A percentile compares a stretch with the other conserved stretches of the same genome.
Evolutionary conservation across 2,329 filamentous ascomycete genomes (phyloP).

Genomic region (Venturia effusa): DNA sequence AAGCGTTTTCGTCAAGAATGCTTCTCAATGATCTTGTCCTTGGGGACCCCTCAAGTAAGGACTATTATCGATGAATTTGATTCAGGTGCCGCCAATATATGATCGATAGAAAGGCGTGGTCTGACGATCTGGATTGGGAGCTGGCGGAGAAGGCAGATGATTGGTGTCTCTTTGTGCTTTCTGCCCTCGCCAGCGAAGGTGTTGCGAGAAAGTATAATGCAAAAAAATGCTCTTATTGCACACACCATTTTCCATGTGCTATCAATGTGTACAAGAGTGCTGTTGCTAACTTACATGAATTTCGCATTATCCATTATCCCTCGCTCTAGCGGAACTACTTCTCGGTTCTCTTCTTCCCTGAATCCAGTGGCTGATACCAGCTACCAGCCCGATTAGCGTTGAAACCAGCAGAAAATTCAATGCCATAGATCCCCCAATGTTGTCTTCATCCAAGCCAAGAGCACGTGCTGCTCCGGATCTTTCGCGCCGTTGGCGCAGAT

Average conservation of each 20-base stretch:
- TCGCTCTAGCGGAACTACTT: background rate
- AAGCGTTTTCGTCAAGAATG: too few relatives aligned
- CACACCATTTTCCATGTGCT: background rate
- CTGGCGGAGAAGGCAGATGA: too few relatives aligned
- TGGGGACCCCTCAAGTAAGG: too few relatives aligned
- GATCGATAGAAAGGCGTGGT: too few relatives aligned
- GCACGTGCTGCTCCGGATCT: background rate
- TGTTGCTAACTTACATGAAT: background rate
- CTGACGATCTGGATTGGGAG: too few relatives aligned
- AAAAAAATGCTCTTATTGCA: background rate
- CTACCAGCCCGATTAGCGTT: constrained; percentile 2
- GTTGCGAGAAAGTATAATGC: too few relatives aligned
- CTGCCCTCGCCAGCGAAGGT: too few relatives aligned
- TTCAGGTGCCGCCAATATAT: too few relatives aligned
- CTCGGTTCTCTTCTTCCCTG: background rate
- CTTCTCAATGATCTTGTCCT: too few relatives aligned
- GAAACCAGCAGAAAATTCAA: constrained; percentile 10
- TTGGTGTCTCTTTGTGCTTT: too few relatives aligned
- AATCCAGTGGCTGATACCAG: background rate
- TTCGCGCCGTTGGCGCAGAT: background rate
- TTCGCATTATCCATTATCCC: background rate
- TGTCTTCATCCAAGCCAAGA: constrained; percentile 1
- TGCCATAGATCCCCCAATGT: constrained; percentile 2
- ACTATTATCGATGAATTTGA: too few relatives aligned
- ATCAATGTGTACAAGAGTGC: background rate